Evolutionary conservation across 2,329 filamentous ascomycete species (phyloP).

Genomic region (Curvularia verruculosa): DNA sequence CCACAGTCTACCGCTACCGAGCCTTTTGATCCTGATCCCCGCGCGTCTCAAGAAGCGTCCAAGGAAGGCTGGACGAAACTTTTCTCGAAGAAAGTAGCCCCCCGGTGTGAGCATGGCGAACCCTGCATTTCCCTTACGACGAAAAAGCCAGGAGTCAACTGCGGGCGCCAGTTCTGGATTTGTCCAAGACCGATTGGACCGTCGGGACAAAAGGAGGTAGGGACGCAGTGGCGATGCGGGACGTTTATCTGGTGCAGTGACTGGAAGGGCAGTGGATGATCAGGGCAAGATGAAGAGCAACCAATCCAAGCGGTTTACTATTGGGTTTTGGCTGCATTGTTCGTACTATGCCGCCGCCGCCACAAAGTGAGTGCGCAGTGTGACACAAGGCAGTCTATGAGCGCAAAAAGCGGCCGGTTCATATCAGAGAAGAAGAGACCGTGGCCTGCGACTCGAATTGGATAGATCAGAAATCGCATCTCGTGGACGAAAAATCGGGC

Average conservation of each 20-base stretch:
- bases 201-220: conserved; percentile 81
- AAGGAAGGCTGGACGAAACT: conserved; percentile 88
- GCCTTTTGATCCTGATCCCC: conserved; percentile 31
- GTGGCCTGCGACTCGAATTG: background rate
- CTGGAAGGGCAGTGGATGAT: conserved; percentile 55
- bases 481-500: background rate
- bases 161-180: conserved; percentile 70
- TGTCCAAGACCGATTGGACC: conserved; percentile 78
- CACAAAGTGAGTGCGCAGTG: background rate
- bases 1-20: conserved; percentile 6
- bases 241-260: conserved; percentile 79
- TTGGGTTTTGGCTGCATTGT: background rate
- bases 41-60: conserved; percentile 61
- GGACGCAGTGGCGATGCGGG: conserved; percentile 83
- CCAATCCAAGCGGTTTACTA: background rate
- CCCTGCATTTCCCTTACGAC: conserved; percentile 83
- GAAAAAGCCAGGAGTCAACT: conserved; percentile 88
- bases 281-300: background rate
- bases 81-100: conserved; percentile 74
- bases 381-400: background rate
- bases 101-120: conserved; percentile 86
- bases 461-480: background rate
- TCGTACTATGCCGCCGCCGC: background rate
- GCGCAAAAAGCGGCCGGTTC: background rate
- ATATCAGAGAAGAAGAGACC: background rate